These are phyloP conservation scores for Draba incana DNA, from an alignment of 345 rosid species.

Conservation along the genomic window DNA sequence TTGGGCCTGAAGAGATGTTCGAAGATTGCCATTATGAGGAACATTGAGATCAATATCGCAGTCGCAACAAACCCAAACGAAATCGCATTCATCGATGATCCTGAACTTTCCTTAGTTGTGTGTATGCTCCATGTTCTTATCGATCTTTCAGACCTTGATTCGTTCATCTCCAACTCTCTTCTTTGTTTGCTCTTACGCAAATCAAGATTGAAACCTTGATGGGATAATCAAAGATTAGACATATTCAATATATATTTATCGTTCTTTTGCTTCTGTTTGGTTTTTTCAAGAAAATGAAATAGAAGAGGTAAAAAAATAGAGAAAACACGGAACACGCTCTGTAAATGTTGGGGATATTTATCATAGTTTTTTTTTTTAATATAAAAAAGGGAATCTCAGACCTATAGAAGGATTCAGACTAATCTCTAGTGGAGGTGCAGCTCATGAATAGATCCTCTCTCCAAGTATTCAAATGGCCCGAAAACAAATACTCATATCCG, in stretches of 20 bases:
- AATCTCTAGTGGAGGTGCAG: too few relatives aligned
- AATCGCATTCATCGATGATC: slow-evolving; percentile 68
- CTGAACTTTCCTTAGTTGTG: slow-evolving; percentile 48
- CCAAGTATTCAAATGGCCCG: too few relatives aligned
- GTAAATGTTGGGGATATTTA: not conserved
- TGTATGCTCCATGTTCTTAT: slow-evolving; percentile 59
- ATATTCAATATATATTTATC: not conserved
- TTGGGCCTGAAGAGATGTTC: slow-evolving; percentile 71
- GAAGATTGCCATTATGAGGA: slow-evolving; percentile 79
- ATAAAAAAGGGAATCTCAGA: too few relatives aligned
- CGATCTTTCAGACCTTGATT: slow-evolving; percentile 50
- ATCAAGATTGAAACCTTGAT: not conserved
- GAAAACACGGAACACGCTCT: not conserved
- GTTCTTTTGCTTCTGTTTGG: not conserved
- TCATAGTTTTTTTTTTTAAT: not conserved
- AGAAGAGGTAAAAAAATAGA: not conserved
- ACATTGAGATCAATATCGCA: slow-evolving; percentile 75
- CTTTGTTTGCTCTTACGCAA: not conserved
- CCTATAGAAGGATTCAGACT: too few relatives aligned
- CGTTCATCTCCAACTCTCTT: slow-evolving; percentile 42
- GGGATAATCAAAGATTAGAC: not conserved
- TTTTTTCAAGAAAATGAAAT: not conserved
- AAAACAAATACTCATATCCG: too few relatives aligned
- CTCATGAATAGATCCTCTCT: too few relatives aligned
- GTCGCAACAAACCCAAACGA: slow-evolving; percentile 86